phyloP scores from a whole-genome alignment of 805 yeast genomes.

The Candida pseudoglaebosa region DNA sequence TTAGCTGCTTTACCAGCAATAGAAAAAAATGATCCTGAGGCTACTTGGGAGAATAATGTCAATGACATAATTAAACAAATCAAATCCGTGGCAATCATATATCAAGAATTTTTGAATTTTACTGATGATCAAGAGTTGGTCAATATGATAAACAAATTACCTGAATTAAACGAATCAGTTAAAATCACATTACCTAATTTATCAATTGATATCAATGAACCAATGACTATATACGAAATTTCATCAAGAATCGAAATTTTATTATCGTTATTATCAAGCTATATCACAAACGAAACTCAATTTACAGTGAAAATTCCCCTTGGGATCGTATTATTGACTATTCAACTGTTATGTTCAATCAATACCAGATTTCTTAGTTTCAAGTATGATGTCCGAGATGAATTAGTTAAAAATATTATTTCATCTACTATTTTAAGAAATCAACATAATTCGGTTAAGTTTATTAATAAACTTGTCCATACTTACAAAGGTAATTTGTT shows the following conservation, averaged over 20 bases:
- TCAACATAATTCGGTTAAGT: conserved; percentile 42
- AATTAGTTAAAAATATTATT: conserved; percentile 42
- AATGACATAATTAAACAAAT: conserved; percentile 48
- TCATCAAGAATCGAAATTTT: conserved; percentile 49
- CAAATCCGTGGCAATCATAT: conserved; percentile 52
- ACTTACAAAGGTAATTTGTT: conserved; percentile 35
- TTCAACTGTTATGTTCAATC: conserved; percentile 53
- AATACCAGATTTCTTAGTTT: conserved; percentile 53
- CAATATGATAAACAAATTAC: conserved; percentile 35
- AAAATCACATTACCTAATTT: conserved; percentile 44
- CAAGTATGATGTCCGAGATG: conserved; percentile 58
- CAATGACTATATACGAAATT: conserved; percentile 48
- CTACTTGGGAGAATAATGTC: conserved; percentile 45
- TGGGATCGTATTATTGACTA: conserved; percentile 49
- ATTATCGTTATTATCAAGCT: conserved; percentile 37
- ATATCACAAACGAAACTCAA: conserved; percentile 47
- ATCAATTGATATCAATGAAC: conserved; percentile 55
- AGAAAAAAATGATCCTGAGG: conserved; percentile 49
- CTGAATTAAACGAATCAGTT: conserved; percentile 9
- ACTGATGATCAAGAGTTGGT: conserved; percentile 51
- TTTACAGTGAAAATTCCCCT: conserved; percentile 59
- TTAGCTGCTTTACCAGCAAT: conserved; percentile 55
- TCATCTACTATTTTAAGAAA: conserved; percentile 38
- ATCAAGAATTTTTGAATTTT: conserved; percentile 55
- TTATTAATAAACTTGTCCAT: conserved; percentile 35